phyloP scores from a whole-genome alignment of 768 basidiomycete species.

The Trametes punicea region DNA sequence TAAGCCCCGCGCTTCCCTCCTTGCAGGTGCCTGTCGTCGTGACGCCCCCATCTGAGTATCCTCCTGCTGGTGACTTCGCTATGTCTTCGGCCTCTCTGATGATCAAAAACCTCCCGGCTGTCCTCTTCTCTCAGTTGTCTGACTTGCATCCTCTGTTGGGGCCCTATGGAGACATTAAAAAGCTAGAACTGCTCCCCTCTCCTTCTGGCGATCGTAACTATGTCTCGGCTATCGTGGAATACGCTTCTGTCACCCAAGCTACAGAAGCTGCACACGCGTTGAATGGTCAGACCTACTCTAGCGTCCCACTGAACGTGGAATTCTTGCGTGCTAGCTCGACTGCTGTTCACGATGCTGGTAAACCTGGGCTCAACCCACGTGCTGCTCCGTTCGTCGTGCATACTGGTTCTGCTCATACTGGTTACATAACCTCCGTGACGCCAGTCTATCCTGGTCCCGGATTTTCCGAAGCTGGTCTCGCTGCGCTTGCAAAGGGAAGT shows the following conservation, averaged over 20 bases:
- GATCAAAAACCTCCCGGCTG: constrained; percentile 60
- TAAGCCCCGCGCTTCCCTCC: constrained; percentile 27
- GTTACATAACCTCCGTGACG: constrained; percentile 8
- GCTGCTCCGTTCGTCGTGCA: constrained; percentile 31
- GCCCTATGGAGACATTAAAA: constrained; percentile 68
- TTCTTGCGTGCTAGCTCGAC: constrained; percentile 27
- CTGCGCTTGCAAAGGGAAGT: constrained; percentile 13
- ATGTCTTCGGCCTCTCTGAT: constrained; percentile 38
- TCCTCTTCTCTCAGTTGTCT: constrained; percentile 62
- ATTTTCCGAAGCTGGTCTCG: constrained; percentile 8
- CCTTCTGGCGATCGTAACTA: constrained; percentile 34
- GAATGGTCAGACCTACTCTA: constrained; percentile 60
- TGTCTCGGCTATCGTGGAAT: constrained; percentile 63
- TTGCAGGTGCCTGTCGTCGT: constrained; percentile 18
- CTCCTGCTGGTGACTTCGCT: constrained; percentile 8
- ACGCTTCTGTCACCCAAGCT: constrained; percentile 49
- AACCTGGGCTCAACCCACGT: constrained; percentile 31
- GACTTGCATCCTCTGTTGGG: constrained; percentile 72
- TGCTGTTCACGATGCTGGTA: constrained; percentile 4
- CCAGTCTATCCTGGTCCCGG: constrained; percentile 15
- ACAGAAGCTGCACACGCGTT: constrained; percentile 63
- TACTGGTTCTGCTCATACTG: constrained; percentile 2
- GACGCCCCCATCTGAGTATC: constrained; percentile 19
- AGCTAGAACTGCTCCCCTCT: constrained; percentile 48
- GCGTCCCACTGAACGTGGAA: constrained; percentile 39